Evolutionary conservation across 2,329 filamentous ascomycete species (phyloP).

Genomic region (Paecilomyces sp.): DNA sequence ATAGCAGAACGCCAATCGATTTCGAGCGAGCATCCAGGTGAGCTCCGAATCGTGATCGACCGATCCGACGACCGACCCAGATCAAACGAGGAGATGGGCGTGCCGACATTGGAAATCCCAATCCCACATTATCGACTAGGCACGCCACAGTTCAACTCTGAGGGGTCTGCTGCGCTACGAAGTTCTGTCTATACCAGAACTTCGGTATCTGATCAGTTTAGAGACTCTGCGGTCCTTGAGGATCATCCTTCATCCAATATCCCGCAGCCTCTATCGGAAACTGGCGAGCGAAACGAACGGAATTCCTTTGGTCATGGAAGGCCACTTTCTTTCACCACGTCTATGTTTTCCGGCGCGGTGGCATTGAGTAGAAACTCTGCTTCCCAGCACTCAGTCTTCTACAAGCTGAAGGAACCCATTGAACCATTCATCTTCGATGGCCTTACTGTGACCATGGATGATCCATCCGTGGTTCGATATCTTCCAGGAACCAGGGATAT

Average conservation of each 20-base stretch:
- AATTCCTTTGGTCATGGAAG: slow-evolving; percentile 17
- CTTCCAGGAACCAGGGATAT: slow-evolving; percentile 65
- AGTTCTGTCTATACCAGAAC: slow-evolving; percentile 68
- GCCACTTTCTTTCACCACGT: slow-evolving; percentile 26
- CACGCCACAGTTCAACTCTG: slow-evolving; percentile 69
- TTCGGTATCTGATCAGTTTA: slow-evolving; percentile 61
- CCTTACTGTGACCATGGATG: slow-evolving; percentile 74
- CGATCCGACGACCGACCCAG: slow-evolving; percentile 59
- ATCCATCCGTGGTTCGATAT: slow-evolving; percentile 76
- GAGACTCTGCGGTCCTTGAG: neutral
- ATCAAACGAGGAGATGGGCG: slow-evolving; percentile 50
- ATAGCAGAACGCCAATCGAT: slow-evolving; percentile 54
- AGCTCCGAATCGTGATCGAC: slow-evolving; percentile 75
- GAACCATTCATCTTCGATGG: slow-evolving; percentile 64
- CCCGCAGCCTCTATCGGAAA: slow-evolving; percentile 32
- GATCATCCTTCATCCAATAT: slow-evolving; percentile 51
- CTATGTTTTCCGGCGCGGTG: slow-evolving; percentile 29
- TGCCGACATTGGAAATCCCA: slow-evolving; percentile 60
- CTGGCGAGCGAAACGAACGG: slow-evolving; percentile 12
- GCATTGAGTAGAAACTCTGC: slow-evolving; percentile 23
- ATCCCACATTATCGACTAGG: slow-evolving; percentile 83
- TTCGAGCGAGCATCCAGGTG: slow-evolving; percentile 47
- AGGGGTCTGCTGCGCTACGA: slow-evolving; percentile 69
- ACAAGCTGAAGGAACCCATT: slow-evolving; percentile 56
- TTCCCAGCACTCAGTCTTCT: slow-evolving; percentile 35